A percentile compares a stretch with the other conserved stretches of the same genome.
Evolutionary conservation across 179 eudicot species (phyloP).

Genomic region (Beta lomatogona): DNA sequence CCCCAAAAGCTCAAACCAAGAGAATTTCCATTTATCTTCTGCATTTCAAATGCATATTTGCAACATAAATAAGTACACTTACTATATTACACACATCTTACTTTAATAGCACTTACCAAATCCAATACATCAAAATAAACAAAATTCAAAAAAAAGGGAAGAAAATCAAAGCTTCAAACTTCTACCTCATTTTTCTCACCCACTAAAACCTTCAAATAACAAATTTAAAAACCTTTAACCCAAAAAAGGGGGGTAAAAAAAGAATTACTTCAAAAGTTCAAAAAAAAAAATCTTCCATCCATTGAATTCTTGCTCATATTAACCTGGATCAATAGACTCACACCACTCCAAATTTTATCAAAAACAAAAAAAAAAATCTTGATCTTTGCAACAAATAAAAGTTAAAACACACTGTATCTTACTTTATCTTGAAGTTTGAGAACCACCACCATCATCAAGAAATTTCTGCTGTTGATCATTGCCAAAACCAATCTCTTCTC

Average conservation of each 20-base stretch:
- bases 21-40: neutral
- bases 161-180: slow-evolving; percentile 11
- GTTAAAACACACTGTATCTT: neutral
- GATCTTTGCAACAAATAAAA: neutral
- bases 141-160: neutral
- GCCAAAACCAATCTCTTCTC: slow-evolving; percentile 19
- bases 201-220: slow-evolving; percentile 15
- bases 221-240: slow-evolving; percentile 12
- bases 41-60: slow-evolving; percentile 9
- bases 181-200: slow-evolving; percentile 14
- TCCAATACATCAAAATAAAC: slow-evolving; percentile 4
- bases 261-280: neutral
- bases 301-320: neutral
- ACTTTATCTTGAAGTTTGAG: slow-evolving; percentile 26
- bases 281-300: neutral
- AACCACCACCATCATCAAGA: slow-evolving; percentile 29
- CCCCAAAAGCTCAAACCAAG: neutral
- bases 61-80: neutral
- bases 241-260: neutral
- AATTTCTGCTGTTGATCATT: slow-evolving; percentile 26
- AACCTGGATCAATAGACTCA: slow-evolving; percentile 4
- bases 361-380: neutral
- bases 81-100: neutral
- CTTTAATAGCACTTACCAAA: neutral
- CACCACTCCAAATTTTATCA: neutral